Evolutionary conservation across 225 moss, liverwort and hornwort species (phyloP).

Genomic region (Sphagnum tenellum): DNA sequence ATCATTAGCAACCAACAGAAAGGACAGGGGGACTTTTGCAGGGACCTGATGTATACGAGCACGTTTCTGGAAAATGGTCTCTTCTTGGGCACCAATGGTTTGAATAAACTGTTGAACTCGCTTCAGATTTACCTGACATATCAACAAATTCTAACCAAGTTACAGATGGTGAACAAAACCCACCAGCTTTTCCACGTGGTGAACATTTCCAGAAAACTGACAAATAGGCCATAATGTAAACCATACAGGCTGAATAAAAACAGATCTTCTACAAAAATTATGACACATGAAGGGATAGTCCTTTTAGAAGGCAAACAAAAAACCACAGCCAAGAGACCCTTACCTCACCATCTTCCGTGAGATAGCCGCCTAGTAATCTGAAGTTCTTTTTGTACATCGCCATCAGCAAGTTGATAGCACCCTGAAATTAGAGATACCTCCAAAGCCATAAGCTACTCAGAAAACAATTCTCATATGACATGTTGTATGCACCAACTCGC

Average conservation of each 20-base stretch:
- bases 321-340: not conserved
- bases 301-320: not conserved
- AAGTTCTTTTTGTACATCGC: constrained; percentile 84
- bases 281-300: not conserved
- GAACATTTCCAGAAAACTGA: too few relatives aligned
- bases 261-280: not conserved
- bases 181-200: too few relatives aligned
- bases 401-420: constrained; percentile 90
- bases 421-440: constrained; percentile 24
- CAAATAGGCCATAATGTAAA: too few relatives aligned
- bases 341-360: constrained; percentile 91
- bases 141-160: not conserved
- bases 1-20: not conserved
- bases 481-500: too few relatives aligned
- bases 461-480: too few relatives aligned
- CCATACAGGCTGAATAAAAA: too few relatives aligned
- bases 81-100: constrained; percentile 73
- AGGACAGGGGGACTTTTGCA: not conserved
- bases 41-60: constrained; percentile 92
- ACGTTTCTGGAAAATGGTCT: constrained; percentile 92
- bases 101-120: constrained; percentile 84
- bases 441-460: too few relatives aligned
- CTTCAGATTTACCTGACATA: constrained; percentile 64
- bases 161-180: not conserved
- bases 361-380: constrained; percentile 77